These are phyloP conservation scores for Straminergon stramineum DNA, from an alignment of 225 moss, liverwort and hornwort species.

Conservation along the genomic window DNA sequence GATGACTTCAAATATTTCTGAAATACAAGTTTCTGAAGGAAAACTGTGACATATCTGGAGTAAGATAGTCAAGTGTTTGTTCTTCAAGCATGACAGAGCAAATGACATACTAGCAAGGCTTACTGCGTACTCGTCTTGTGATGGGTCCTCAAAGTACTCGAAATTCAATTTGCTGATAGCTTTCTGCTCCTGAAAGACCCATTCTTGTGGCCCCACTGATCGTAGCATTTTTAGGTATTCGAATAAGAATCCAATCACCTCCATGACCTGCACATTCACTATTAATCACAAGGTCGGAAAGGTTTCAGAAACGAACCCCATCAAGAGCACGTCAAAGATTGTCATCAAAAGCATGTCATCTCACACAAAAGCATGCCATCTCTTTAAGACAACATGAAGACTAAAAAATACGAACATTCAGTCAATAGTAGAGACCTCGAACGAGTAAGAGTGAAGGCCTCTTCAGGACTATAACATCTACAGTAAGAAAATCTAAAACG, in stretches of 20 bases:
- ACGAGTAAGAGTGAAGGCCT: not conserved
- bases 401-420: not conserved
- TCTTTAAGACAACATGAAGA: not conserved
- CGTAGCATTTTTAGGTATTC: slow-evolving; percentile 49
- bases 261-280: slow-evolving; percentile 52
- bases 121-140: slow-evolving; percentile 39
- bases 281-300: slow-evolving; percentile 11
- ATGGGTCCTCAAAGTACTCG: slow-evolving; percentile 37
- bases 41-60: not conserved
- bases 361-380: not conserved
- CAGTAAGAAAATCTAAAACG: not conserved
- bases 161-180: slow-evolving; percentile 38
- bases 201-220: slow-evolving; percentile 35
- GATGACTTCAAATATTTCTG: not conserved
- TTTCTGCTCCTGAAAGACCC: slow-evolving; percentile 51
- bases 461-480: not conserved
- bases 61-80: not conserved
- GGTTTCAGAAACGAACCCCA: slow-evolving; percentile 2
- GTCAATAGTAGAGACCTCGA: not conserved
- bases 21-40: not conserved
- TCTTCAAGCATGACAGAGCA: slow-evolving; percentile 4
- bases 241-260: slow-evolving; percentile 59
- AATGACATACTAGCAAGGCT: slow-evolving; percentile 45
- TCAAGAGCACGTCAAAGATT: not conserved
- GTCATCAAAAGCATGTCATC: not conserved